Evolutionary conservation across 257 asterid species (phyloP).

Genomic region (Leonotis leonurus): DNA sequence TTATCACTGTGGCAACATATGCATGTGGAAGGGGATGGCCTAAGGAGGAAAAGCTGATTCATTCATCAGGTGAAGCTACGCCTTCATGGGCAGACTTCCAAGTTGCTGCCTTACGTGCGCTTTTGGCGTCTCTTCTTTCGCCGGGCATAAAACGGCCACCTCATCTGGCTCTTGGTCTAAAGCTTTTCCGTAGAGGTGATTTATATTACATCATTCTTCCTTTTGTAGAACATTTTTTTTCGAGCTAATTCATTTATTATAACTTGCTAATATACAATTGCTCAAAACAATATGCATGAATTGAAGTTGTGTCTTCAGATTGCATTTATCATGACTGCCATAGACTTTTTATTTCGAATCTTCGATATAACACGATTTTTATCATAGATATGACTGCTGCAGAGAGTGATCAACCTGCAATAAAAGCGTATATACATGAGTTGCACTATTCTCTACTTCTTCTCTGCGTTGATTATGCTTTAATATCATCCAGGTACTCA

Average conservation of each 20-base stretch:
- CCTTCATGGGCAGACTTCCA: slow-evolving; percentile 51
- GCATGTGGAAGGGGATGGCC: slow-evolving; percentile 62
- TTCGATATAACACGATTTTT: not conserved
- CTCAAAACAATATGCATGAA: not conserved
- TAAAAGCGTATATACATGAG: not conserved
- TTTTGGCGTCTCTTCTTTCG: slow-evolving; percentile 85
- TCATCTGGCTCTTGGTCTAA: slow-evolving; percentile 51
- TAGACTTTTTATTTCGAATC: too few species aligned
- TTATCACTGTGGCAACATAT: slow-evolving; percentile 53
- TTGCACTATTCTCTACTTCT: too few species aligned
- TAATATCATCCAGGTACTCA: slow-evolving; percentile 40
- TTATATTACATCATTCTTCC: not conserved
- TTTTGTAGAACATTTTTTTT: too few species aligned
- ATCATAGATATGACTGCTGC: too few species aligned
- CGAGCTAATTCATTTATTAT: not conserved
- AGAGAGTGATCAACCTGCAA: not conserved
- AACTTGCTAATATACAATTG: not conserved
- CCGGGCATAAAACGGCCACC: slow-evolving; percentile 61
- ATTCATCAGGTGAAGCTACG: slow-evolving; percentile 28
- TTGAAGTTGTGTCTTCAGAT: not conserved
- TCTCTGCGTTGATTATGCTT: not conserved
- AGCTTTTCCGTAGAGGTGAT: slow-evolving; percentile 70
- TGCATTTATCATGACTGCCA: too few species aligned
- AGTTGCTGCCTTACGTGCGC: slow-evolving; percentile 75
- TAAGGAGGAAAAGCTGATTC: slow-evolving; percentile 28